Evolutionary conservation across 345 rosid genomes (phyloP).

Genomic region (Ceriops decandra): DNA sequence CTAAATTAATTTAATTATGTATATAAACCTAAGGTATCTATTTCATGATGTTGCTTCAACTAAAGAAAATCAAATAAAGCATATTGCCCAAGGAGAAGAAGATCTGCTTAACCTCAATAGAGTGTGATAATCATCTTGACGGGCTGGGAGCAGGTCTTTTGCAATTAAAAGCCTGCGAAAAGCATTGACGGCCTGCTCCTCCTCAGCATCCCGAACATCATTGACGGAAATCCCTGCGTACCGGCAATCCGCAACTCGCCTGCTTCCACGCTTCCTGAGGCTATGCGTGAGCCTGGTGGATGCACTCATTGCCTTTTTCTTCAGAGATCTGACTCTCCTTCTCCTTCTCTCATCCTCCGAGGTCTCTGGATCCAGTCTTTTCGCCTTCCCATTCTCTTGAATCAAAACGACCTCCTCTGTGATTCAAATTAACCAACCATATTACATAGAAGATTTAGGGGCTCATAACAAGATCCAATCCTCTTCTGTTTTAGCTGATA

Average conservation of each 20-base stretch:
- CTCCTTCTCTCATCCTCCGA: conserved; percentile 66
- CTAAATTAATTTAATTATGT: too few relatives aligned
- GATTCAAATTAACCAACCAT: conserved; percentile 6
- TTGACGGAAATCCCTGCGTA: conserved; percentile 52
- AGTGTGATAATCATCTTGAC: conserved; percentile 87
- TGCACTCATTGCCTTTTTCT: conserved; percentile 79
- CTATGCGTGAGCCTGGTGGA: conserved; percentile 64
- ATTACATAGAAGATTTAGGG: background rate
- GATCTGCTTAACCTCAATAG: conserved; percentile 57
- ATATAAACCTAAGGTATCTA: background rate
- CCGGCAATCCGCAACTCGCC: conserved; percentile 55
- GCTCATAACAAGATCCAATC: background rate
- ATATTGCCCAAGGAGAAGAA: too few relatives aligned
- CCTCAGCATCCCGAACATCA: conserved; percentile 77
- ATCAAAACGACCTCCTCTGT: conserved; percentile 38
- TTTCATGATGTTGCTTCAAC: background rate
- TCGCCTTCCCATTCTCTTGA: conserved; percentile 44
- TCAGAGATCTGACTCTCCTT: conserved; percentile 50
- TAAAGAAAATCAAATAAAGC: background rate
- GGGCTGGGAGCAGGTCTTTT: conserved; percentile 59
- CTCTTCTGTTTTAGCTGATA: background rate
- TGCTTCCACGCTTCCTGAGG: conserved; percentile 62
- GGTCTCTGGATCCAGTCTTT: conserved; percentile 44
- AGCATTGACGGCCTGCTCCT: conserved; percentile 63
- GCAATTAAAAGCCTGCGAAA: conserved; percentile 63